Evolutionary conservation across 352 stramenopile species (phyloP).

Genomic region (Phytophthora sansomeana): DNA sequence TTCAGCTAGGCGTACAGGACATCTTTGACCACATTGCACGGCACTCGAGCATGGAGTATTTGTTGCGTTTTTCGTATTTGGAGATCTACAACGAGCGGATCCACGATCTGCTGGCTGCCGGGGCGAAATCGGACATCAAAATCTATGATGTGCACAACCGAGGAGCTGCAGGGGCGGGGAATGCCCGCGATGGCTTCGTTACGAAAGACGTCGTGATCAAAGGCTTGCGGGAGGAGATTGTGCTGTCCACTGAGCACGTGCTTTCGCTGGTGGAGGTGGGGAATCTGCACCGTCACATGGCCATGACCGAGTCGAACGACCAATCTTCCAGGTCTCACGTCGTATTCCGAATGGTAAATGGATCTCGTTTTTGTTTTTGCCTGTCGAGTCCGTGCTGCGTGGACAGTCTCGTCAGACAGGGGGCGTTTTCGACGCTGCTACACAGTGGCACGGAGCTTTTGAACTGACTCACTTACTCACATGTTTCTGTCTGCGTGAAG

Average conservation of each 20-base stretch:
- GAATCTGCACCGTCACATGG: slow-evolving; percentile 80
- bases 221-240: slow-evolving; percentile 83
- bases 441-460: slow-evolving; percentile 30
- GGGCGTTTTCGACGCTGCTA: slow-evolving; percentile 17
- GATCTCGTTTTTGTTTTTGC: slow-evolving; percentile 23
- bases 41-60: slow-evolving; percentile 65
- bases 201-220: slow-evolving; percentile 90
- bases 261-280: slow-evolving; percentile 88
- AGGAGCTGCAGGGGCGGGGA: slow-evolving; percentile 29
- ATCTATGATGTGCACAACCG: slow-evolving; percentile 75
- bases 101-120: slow-evolving; percentile 93
- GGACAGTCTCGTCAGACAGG: slow-evolving; percentile 33
- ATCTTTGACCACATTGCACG: slow-evolving; percentile 87
- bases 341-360: slow-evolving; percentile 74
- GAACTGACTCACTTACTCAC: slow-evolving; percentile 40
- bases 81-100: slow-evolving; percentile 99
- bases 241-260: slow-evolving; percentile 81
- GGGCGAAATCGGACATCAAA: slow-evolving; percentile 74
- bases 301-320: slow-evolving; percentile 78
- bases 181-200: slow-evolving; percentile 34
- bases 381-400: slow-evolving; percentile 14
- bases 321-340: slow-evolving; percentile 82
- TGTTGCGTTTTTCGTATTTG: slow-evolving; percentile 93
- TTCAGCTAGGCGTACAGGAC: slow-evolving; percentile 87
- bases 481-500: slow-evolving; percentile 36